Base-by-base conservation (phyloP, 2,329 filamentous ascomycete genomes). In the Epichloe amarillans region DNA sequence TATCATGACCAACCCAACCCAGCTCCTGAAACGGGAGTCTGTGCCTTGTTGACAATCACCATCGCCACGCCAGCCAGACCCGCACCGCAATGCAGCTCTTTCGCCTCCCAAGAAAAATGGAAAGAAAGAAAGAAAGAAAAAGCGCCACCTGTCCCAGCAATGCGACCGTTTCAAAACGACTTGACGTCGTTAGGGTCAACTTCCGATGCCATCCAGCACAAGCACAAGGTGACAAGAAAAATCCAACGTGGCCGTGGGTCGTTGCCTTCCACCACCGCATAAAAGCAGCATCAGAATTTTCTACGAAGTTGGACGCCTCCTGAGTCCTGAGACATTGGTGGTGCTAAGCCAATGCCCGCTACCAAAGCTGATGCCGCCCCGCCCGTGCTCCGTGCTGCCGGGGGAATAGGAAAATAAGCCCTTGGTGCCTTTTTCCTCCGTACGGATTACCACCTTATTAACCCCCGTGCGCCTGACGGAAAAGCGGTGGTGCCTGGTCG, bases 81-180 rank as follows among this genome's bases (percentile, higher is more conserved):
- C n/a, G n/a, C n/a, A n/a, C 14, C 4, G 36, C 36, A 38, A n/a
- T 38, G 37, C 37, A 38, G 37, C 14, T 38, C 36, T 14, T n/a
- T n/a, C 36, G 36, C 36, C 14, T n/a, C 36, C 3, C 1, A 5
- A 23, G 5, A 5, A 23, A 5, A 23, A 1, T n/a, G 0, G 0
- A 26, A 26, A 15, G 2, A 38, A 38, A 14, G 6, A 6, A 2
- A 23, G 7, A 23, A 23, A 23, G 5, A 7, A n/a, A 7, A 5
- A n/a, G 23, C 23, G 5, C 12, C 36, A 37, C 36, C 4, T n/a
- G 15, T 15, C 26, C 36, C 15, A n/a, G 15, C 36, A 12, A 38
- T 1, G 36, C 36, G 36, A 38, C 36, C 3, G 14, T 38, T 38
- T 38, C 36, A 38, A n/a, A 38, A n/a, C 36, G 36, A n/a, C 8